Evolutionary conservation across 495 filamentous ascomycete species (phyloP).

Genomic region (Talaromyces liani): DNA sequence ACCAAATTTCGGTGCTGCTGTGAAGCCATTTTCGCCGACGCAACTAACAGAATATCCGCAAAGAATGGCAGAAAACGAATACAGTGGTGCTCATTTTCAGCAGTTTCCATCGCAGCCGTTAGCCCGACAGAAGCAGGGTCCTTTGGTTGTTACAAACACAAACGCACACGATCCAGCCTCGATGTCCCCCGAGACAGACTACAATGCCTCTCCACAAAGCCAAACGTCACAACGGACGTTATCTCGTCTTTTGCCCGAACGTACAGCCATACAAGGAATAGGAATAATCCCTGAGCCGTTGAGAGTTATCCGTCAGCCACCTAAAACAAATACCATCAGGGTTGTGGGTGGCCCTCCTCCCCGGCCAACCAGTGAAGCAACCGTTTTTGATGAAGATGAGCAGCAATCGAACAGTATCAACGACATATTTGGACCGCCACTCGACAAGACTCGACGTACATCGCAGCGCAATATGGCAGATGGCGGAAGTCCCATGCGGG

Average conservation of each 20-base stretch:
- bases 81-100: conserved; percentile 7
- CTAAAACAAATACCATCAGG: neutral
- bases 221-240: conserved; percentile 28
- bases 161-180: conserved; percentile 16
- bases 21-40: conserved; percentile 3
- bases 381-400: conserved; percentile 33
- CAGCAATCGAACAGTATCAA: conserved; percentile 8
- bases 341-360: neutral
- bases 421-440: conserved; percentile 11
- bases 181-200: conserved; percentile 25
- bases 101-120: conserved; percentile 13
- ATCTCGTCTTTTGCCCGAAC: conserved; percentile 25
- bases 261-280: conserved; percentile 15
- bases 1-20: conserved; percentile 23
- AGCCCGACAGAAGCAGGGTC: neutral
- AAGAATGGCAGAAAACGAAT: neutral
- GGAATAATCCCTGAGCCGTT: conserved; percentile 31
- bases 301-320: conserved; percentile 24
- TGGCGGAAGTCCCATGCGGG: conserved; percentile 9
- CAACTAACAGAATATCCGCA: conserved; percentile 13
- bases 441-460: conserved; percentile 4
- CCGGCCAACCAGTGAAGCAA: conserved; percentile 26
- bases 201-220: conserved; percentile 19
- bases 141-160: neutral
- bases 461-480: neutral